phyloP scores from a whole-genome alignment of 805 yeast genomes.

The Pichia phayaonensis region DNA sequence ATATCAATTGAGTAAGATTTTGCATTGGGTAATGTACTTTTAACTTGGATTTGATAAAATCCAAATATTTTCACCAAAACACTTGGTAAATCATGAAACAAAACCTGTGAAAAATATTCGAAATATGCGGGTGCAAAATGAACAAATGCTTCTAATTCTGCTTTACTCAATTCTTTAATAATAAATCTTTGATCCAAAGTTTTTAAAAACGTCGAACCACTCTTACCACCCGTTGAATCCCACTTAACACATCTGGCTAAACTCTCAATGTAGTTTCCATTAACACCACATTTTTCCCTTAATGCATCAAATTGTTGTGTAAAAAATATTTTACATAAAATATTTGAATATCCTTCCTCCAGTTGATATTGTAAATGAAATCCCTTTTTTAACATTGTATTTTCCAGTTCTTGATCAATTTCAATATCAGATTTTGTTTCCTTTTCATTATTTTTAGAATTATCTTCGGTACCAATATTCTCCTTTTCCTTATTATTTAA shows the following conservation, averaged over 20 bases:
- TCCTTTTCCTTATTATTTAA: background rate
- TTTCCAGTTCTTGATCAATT: constrained; percentile 38
- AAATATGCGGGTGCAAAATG: constrained; percentile 95
- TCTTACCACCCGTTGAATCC: constrained; percentile 95
- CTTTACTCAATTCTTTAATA: constrained; percentile 78
- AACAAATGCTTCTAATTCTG: constrained; percentile 88
- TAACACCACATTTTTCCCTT: constrained; percentile 72
- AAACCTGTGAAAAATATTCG: constrained; percentile 90
- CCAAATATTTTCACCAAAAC: constrained; percentile 94
- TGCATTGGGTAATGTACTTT: constrained; percentile 61
- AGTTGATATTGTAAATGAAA: constrained; percentile 90
- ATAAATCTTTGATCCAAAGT: constrained; percentile 87
- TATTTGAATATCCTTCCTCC: constrained; percentile 71
- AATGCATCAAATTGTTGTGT: constrained; percentile 96
- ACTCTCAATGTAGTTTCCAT: constrained; percentile 74
- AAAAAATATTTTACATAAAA: constrained; percentile 90
- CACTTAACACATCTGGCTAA: constrained; percentile 89
- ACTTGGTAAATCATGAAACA: constrained; percentile 91
- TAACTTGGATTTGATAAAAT: constrained; percentile 86
- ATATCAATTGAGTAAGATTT: constrained; percentile 81
- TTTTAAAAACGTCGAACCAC: constrained; percentile 90
- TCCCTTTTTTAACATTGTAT: constrained; percentile 70
- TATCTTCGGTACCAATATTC: background rate
- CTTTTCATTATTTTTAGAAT: background rate
- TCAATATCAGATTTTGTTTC: background rate